Percentiles rank a stretch among this genome's conserved stretches.
phyloP scores from a whole-genome alignment of 2,329 filamentous ascomycete species.

The Tolypocladium capitatum region DNA sequence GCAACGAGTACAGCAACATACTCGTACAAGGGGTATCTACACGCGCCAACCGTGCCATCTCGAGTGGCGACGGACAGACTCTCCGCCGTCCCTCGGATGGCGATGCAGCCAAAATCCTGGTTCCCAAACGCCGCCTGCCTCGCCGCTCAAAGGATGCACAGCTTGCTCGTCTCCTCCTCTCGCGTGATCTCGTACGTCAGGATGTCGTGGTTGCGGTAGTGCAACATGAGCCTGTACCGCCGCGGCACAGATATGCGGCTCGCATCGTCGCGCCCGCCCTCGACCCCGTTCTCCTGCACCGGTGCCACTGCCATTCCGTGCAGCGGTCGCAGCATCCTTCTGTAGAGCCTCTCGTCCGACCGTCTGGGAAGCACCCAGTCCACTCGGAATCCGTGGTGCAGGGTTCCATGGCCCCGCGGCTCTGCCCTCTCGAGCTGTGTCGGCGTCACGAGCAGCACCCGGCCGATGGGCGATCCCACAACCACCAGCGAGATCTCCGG shows the following conservation, averaged over 20 bases:
- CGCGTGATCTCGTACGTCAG: constrained; percentile 54
- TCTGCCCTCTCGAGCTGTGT: constrained; percentile 17
- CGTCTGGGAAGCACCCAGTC: constrained; percentile 37
- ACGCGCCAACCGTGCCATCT: background rate
- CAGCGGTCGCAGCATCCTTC: constrained; percentile 37
- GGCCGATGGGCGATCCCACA: constrained; percentile 52
- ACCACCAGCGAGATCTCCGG: constrained; percentile 59
- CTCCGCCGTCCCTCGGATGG: background rate
- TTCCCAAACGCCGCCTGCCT: background rate
- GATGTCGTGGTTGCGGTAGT: constrained; percentile 58
- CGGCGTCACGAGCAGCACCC: constrained; percentile 50
- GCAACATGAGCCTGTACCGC: constrained; percentile 56
- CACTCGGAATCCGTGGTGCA: constrained; percentile 34
- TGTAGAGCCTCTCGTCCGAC: constrained; percentile 29
- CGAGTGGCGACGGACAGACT: background rate
- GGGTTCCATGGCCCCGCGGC: constrained; percentile 7
- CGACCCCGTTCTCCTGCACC: constrained; percentile 31
- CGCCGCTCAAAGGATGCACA: constrained; percentile 20
- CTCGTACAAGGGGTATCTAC: background rate
- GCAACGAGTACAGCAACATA: background rate
- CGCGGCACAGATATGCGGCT: constrained; percentile 17
- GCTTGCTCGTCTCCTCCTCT: constrained; percentile 20
- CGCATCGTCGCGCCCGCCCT: constrained; percentile 7
- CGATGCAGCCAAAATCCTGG: background rate
- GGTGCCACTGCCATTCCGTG: constrained; percentile 57